phyloP scores from a whole-genome alignment of 495 filamentous ascomycete species.

The Penicillium ucsense region DNA sequence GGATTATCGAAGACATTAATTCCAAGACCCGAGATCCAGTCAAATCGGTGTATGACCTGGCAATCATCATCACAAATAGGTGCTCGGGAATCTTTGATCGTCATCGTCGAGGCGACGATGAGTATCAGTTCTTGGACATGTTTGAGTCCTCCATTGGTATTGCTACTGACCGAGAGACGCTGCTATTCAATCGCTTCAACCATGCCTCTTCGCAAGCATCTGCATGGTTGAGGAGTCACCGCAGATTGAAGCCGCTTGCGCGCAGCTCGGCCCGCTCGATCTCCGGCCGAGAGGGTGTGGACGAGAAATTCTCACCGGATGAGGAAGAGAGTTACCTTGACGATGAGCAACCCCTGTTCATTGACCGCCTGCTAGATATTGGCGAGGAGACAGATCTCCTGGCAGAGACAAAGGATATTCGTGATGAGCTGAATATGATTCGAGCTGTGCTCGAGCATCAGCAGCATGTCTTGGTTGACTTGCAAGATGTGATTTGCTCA shows the following conservation, averaged over 20 bases:
- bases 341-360: constrained; percentile 39
- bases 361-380: constrained; percentile 59
- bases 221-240: constrained; percentile 51
- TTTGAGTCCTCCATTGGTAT: constrained; percentile 59
- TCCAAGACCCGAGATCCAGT: constrained; percentile 57
- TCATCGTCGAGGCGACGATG: constrained; percentile 50
- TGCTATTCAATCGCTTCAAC: constrained; percentile 57
- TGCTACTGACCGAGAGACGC: constrained; percentile 52
- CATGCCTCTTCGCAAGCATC: constrained; percentile 50
- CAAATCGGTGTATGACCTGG: constrained; percentile 54
- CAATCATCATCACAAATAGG: constrained; percentile 52
- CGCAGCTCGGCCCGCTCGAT: constrained; percentile 13
- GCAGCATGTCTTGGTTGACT: constrained; percentile 40
- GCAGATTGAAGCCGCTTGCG: constrained; percentile 37
- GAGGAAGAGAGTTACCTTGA: constrained; percentile 16
- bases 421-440: constrained; percentile 67
- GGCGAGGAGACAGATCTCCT: constrained; percentile 56
- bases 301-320: constrained; percentile 2
- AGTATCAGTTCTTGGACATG: constrained; percentile 65
- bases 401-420: constrained; percentile 61
- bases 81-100: constrained; percentile 59
- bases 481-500: constrained; percentile 44
- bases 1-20: constrained; percentile 60
- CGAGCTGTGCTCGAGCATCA: constrained; percentile 52
- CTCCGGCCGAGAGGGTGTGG: neutral